Evolutionary conservation across 2,329 filamentous ascomycete species (phyloP), one percentile per base, ranked within the genome.

Genomic region (Colletotrichum filicis): DNA sequence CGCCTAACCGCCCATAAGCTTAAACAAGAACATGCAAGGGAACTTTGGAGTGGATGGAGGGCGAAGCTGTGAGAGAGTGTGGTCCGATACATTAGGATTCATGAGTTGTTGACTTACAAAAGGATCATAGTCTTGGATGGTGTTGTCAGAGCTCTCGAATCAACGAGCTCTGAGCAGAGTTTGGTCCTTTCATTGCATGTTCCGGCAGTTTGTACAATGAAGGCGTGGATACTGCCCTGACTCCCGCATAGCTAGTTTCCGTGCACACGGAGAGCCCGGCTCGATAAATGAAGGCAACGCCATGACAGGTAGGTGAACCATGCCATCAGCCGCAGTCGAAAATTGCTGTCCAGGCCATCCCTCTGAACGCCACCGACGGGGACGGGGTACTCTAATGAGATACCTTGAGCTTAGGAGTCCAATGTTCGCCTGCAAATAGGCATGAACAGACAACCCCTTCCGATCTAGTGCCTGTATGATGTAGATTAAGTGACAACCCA

Each of bases 1-100:
- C 70, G 59, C 70, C 55, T 64, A 65, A 28, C 70, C 70, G 66
- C 66, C 66, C 60, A 61, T 73, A 71, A 73, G 66, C 71, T 73
- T 71, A 70, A 66, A 71, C 46, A 32, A 60, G 30, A 49, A 19
- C 30, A 55, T 65, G 66, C 66, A 71, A 71, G 55, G 70, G 30
- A 61, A 35, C 24, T 19, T 58, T n/a, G 26, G 49, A 62, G 32
- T 32, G 11, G 58, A 53, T 26, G 42, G 53, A 32, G 28, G 22
- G 42, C 7, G 22, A n/a, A 28, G 42, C 19, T 9, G 19, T 49
- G 6, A n/a, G 42, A n/a, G 6, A 66, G 28, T 14, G 28, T 14
- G 32, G 30, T 22, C 24, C 24, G 19, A 22, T 28, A 14, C n/a
- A 42, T 53, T 28, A 30, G 30, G 19, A 35, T 22, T n/a, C 35